Conservation (phyloP, 2,329 filamentous ascomycete genomes). For the Myriosclerotinia duriaeana region DNA sequence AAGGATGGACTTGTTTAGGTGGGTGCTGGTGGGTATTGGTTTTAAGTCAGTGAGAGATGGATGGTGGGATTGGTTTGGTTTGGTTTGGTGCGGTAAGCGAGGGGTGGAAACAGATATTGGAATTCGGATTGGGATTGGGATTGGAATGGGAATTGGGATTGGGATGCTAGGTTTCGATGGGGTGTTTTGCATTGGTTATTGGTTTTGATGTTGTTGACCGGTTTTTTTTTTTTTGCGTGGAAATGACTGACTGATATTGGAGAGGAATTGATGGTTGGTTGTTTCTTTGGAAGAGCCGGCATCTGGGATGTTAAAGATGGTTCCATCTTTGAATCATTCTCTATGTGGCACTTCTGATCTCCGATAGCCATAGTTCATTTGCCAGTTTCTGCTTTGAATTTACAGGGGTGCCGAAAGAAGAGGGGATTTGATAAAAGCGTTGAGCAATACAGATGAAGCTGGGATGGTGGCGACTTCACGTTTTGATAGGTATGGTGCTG, state of each 20-base stretch:
- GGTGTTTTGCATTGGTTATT: neutral
- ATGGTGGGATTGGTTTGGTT: neutral
- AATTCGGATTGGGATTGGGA: neutral
- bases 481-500: neutral
- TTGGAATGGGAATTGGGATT: too few species aligned
- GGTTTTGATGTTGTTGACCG: neutral
- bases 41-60: neutral
- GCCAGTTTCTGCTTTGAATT: neutral
- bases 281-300: neutral
- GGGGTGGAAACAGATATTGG: neutral
- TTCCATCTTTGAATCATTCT: neutral
- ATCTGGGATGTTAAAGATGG: neutral
- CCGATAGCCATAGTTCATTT: neutral
- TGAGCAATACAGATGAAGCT: neutral
- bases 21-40: neutral
- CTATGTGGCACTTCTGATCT: neutral
- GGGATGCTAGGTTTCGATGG: neutral
- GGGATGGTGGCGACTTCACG: neutral
- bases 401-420: neutral
- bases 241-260: too few species aligned
- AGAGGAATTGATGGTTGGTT: neutral
- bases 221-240: neutral
- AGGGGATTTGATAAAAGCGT: neutral
- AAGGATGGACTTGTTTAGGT: slow-evolving; percentile 27
- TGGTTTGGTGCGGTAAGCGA: neutral